These are phyloP conservation scores for Leccinum insolens DNA, from an alignment of 1,284 basidiomycete species.

Conservation along the genomic window DNA sequence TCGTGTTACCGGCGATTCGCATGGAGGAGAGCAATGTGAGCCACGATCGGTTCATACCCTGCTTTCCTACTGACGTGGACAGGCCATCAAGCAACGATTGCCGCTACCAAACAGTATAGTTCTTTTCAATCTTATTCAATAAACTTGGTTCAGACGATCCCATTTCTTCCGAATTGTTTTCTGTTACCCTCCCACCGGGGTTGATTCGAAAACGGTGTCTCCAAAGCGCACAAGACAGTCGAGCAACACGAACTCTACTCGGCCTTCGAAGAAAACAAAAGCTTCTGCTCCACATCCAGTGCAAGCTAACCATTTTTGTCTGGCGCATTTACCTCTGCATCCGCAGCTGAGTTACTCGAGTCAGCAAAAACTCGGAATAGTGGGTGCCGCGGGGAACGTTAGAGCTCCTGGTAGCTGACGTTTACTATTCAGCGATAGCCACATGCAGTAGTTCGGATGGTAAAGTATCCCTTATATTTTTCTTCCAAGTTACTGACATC, in stretches of 20 bases:
- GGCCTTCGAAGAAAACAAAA: slow-evolving; percentile 20
- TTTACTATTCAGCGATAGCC: slow-evolving; percentile 19
- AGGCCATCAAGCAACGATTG: too few species aligned
- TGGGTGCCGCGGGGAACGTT: slow-evolving; percentile 14
- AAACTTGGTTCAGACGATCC: slow-evolving; percentile 21
- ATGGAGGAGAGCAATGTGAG: too few species aligned
- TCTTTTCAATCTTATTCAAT: slow-evolving; percentile 29
- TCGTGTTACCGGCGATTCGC: too few species aligned
- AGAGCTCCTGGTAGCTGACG: slow-evolving; percentile 6
- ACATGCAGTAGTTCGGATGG: slow-evolving; percentile 28
- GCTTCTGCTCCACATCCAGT: not conserved
- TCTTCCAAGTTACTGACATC: slow-evolving; percentile 10
- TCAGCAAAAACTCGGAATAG: slow-evolving; percentile 25
- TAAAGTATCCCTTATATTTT: slow-evolving; percentile 3
- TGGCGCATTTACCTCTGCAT: slow-evolving; percentile 8
- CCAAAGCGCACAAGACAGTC: slow-evolving; percentile 23
- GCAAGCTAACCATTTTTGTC: not conserved
- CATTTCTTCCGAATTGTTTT: slow-evolving; percentile 35
- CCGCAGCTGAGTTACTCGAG: slow-evolving; percentile 22
- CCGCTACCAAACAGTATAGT: too few species aligned
- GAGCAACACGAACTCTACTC: slow-evolving; percentile 5
- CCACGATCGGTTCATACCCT: too few species aligned
- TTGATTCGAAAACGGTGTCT: slow-evolving; percentile 4
- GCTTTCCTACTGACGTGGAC: too few species aligned
- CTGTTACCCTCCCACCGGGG: slow-evolving; percentile 22